A percentile compares a stretch with the other conserved stretches of the same genome.
These are phyloP conservation scores for Pseudozyma thailandica DNA, from an alignment of 1,284 basidiomycete species.

Conservation along the genomic window DNA sequence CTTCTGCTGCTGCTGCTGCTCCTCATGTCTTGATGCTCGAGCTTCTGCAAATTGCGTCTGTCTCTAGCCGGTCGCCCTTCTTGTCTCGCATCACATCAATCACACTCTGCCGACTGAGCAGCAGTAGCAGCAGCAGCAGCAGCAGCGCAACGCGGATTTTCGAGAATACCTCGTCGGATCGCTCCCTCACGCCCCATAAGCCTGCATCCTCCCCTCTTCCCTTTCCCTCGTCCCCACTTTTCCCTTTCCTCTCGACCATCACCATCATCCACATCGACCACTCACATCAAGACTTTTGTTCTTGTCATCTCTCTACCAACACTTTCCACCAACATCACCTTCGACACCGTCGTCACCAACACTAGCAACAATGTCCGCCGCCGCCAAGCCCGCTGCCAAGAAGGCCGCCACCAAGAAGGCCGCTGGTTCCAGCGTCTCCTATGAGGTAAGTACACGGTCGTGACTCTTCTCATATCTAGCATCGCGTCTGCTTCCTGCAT, in stretches of 20 bases:
- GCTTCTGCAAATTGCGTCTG: neutral
- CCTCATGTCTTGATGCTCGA: neutral
- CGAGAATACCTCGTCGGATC: slow-evolving; percentile 11
- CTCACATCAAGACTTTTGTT: slow-evolving; percentile 23
- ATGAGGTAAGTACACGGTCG: slow-evolving; percentile 46
- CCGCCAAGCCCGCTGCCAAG: slow-evolving; percentile 55
- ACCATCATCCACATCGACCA: slow-evolving; percentile 25
- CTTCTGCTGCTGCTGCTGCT: slow-evolving; percentile 1
- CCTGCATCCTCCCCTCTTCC: slow-evolving; percentile 5
- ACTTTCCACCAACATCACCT: slow-evolving; percentile 27
- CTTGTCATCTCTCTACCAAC: slow-evolving; percentile 10
- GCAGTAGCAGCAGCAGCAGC: no score
- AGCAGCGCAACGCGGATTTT: slow-evolving; percentile 1
- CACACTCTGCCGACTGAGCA: no score
- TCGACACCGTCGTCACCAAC: slow-evolving; percentile 37
- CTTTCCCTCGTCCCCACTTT: slow-evolving; percentile 10
- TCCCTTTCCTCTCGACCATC: slow-evolving; percentile 42
- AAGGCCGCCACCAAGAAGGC: slow-evolving; percentile 60
- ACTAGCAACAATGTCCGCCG: slow-evolving; percentile 47
- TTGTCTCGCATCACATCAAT: no score
- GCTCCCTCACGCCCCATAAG: slow-evolving; percentile 12
- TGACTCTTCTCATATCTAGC: neutral
- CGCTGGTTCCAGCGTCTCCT: slow-evolving; percentile 47
- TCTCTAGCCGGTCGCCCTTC: no score
- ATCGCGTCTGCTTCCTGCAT: neutral